phyloP scores from a whole-genome alignment of 805 yeast species.

The Brettanomyces bruxellensis region DNA sequence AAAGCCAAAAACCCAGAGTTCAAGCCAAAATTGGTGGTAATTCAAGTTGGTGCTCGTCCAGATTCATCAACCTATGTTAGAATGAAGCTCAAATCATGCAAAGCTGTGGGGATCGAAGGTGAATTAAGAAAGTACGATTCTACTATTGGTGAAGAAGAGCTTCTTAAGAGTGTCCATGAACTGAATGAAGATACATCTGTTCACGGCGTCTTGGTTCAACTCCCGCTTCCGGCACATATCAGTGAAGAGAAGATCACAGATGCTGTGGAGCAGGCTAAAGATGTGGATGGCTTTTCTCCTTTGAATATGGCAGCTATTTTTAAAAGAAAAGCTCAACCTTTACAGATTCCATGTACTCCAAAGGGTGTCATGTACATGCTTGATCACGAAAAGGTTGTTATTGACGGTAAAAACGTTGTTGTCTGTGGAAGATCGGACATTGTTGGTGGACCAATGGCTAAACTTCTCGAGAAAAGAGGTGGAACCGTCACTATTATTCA shows the following conservation, averaged over 20 bases:
- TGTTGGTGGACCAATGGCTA: constrained; percentile 91
- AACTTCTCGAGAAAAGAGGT: constrained; percentile 67
- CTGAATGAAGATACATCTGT: constrained; percentile 69
- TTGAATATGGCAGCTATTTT: constrained; percentile 84
- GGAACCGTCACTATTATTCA: constrained; percentile 88
- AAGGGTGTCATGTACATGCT: constrained; percentile 81
- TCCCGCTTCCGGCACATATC: constrained; percentile 77
- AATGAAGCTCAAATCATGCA: constrained; percentile 85
- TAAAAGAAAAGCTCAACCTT: constrained; percentile 76
- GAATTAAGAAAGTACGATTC: constrained; percentile 57
- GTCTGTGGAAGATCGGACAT: constrained; percentile 94
- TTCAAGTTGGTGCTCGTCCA: constrained; percentile 86
- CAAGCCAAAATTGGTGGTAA: constrained; percentile 68
- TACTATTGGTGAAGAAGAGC: constrained; percentile 46
- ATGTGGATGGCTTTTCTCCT: constrained; percentile 92
- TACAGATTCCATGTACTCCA: constrained; percentile 91
- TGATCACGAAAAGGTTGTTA: constrained; percentile 53
- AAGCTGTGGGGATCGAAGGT: constrained; percentile 70
- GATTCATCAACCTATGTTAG: constrained; percentile 89
- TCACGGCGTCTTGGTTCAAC: constrained; percentile 83
- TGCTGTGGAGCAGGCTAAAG: constrained; percentile 74
- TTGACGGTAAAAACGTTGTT: constrained; percentile 79
- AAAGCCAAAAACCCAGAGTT: constrained; percentile 40
- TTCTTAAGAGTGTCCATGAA: constrained; percentile 48
- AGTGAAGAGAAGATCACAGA: constrained; percentile 75